phyloP scores from a whole-genome alignment of 164 flowering plant species.

The Dillenia turbinata region DNA sequence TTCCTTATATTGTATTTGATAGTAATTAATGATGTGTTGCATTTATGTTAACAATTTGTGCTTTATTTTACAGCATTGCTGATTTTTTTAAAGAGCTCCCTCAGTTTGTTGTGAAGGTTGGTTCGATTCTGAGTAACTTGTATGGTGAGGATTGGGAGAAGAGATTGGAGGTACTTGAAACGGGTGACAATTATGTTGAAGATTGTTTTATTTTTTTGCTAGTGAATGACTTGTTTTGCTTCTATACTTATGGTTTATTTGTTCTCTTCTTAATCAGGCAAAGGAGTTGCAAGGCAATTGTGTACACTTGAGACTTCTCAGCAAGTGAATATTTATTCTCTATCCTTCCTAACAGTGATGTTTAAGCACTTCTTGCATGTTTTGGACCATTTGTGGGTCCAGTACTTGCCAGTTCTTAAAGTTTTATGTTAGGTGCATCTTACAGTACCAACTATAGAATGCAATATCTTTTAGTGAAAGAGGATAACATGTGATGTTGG shows the following conservation, averaged over 20 bases:
- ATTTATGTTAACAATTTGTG: no score
- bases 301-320: conserved; percentile 52
- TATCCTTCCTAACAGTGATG: no score
- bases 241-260: not conserved
- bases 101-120: conserved; percentile 57
- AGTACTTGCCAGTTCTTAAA: no score
- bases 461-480: no score
- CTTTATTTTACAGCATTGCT: conserved; percentile 30
- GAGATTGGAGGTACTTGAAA: conserved; percentile 51
- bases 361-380: no score
- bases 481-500: no score
- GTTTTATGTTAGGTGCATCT: not conserved
- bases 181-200: no score
- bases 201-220: no score
- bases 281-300: conserved; percentile 65
- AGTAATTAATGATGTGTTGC: no score
- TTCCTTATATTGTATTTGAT: not conserved
- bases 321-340: conserved; percentile 39
- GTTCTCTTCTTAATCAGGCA: conserved; percentile 29
- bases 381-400: no score
- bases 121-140: conserved; percentile 35
- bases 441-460: not conserved
- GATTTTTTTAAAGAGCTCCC: conserved; percentile 68
- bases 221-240: no score
- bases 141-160: conserved; percentile 70